Base-by-base conservation (phyloP, 148 eudicot genomes). In the Gaultheria prostrata region DNA sequence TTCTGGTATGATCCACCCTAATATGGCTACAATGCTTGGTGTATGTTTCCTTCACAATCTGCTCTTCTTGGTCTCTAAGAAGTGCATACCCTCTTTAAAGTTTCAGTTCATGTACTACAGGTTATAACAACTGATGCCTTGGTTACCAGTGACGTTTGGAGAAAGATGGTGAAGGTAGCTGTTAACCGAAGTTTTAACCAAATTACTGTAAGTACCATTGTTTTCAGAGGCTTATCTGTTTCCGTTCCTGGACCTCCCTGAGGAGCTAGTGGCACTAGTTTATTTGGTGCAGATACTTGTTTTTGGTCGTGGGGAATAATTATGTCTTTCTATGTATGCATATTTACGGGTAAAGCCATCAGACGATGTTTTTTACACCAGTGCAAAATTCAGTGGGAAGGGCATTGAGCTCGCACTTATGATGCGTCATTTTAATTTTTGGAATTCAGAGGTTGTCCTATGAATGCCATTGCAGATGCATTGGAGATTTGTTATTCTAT, bases 1-100 rank as follows among this genome's bases (percentile, higher is more conserved):
- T 80, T 97, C 99, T 74, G 99, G 99, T 54, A 97, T 97, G 99
- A 97, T 97, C 87, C 99, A 97, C 89, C 99, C 99, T 30, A 93
- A 97, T 84, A 97, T 97, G 99, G 99, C 98, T 18, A 97, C 99
- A 53, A 88, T 97, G 98, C 99, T 97, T 84, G 98, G 97, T 76
- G 99, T 97, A 94, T 81, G 94, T 86, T 79, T 78, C 83, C 80
- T 56, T 83, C 77, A 59, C 51, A 12, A 70, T 84, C 61, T 77
- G 57, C 61, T 87, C n/a, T 82, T 67, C 35, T 85, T 82, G 84
- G 30, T 80, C 78, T 78, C 80, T 46, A 21, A 28, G 28, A 24
- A 32, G 45, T 63, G 51, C 75, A 30, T 57, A 17, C 79, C 77
- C 49, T 78, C 43, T 57, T 30, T 59, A 28, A 18, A 26, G 13